These are phyloP conservation scores for Irpex lacteus DNA, from an alignment of 1,284 basidiomycete genomes.

Conservation along the genomic window DNA sequence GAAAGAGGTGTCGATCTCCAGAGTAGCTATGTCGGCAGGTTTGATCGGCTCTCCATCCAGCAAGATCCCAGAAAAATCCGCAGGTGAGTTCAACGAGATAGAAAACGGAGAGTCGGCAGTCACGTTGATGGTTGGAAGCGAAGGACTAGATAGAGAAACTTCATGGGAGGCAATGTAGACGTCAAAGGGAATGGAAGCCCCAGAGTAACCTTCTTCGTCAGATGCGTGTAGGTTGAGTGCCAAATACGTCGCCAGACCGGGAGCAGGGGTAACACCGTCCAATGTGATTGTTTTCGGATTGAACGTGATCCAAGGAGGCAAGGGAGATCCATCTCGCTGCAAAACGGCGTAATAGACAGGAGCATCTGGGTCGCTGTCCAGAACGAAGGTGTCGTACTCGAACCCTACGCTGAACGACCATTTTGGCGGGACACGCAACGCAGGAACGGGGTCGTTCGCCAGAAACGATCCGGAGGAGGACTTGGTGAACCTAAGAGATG, in stretches of 20 bases:
- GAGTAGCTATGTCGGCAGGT: conserved; percentile 45
- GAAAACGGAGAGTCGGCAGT: conserved; percentile 55
- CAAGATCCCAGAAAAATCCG: conserved; percentile 58
- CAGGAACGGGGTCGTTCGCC: conserved; percentile 44
- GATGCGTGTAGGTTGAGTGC: conserved; percentile 61
- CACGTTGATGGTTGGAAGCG: conserved; percentile 65
- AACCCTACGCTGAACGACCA: conserved; percentile 96
- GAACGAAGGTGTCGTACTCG: conserved; percentile 61
- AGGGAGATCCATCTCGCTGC: conserved; percentile 60
- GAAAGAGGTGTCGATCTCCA: conserved; percentile 57
- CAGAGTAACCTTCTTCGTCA: conserved; percentile 64
- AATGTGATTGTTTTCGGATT: conserved; percentile 69
- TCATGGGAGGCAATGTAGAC: conserved; percentile 65
- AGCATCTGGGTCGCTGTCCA: conserved; percentile 34
- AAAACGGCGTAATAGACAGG: conserved; percentile 66
- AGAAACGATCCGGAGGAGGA: not conserved
- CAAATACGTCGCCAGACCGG: conserved; percentile 25
- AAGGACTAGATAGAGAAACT: conserved; percentile 42
- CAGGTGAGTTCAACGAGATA: conserved; percentile 52
- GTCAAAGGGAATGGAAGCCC: conserved; percentile 48
- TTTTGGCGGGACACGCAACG: conserved; percentile 71
- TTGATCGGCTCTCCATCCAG: conserved; percentile 60
- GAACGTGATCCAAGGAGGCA: conserved; percentile 81
- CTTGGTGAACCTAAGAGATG: conserved; percentile 39
- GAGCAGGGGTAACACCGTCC: conserved; percentile 73